phyloP scores from a whole-genome alignment of 2,329 filamentous ascomycete species.

The Fusarium hostae region DNA sequence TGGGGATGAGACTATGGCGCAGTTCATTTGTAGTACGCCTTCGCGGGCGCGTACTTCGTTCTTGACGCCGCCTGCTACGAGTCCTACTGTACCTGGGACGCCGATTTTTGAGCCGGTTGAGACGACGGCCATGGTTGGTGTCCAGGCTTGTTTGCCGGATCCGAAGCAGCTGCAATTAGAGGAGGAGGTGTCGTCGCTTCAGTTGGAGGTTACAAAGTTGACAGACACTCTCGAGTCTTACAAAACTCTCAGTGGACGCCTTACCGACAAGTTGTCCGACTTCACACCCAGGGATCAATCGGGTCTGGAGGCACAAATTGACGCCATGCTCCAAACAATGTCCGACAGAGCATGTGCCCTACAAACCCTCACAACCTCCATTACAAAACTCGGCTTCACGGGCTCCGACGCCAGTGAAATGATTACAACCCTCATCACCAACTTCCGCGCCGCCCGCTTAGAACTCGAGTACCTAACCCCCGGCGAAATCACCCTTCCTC shows the following conservation, averaged over 20 bases:
- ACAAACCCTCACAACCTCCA: conserved; percentile 55
- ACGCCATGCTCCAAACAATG: conserved; percentile 57
- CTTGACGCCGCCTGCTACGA: conserved; percentile 66
- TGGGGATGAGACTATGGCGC: conserved; percentile 62
- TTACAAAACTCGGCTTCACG: conserved; percentile 63
- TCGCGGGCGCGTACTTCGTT: conserved; percentile 59
- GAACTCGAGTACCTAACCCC: conserved; percentile 72
- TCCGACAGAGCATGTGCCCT: conserved; percentile 62
- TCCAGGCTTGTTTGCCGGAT: conserved; percentile 51
- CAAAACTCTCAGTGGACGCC: conserved; percentile 52
- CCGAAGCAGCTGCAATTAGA: conserved; percentile 55
- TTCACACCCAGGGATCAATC: conserved; percentile 26
- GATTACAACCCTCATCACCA: conserved; percentile 57
- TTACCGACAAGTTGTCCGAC: conserved; percentile 51
- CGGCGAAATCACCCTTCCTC: conserved; percentile 65
- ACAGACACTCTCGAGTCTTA: conserved; percentile 60
- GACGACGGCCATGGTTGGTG: conserved; percentile 15
- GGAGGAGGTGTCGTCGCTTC: conserved; percentile 60
- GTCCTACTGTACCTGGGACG: conserved; percentile 53
- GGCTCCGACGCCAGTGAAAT: conserved; percentile 61
- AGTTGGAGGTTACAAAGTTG: conserved; percentile 61
- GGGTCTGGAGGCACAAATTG: conserved; percentile 56
- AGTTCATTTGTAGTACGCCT: conserved; percentile 64
- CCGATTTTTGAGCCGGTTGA: conserved; percentile 49
- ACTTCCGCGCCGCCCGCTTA: conserved; percentile 67